Evolutionary conservation across 805 yeast species (phyloP), one percentile per base, ranked within the genome.

Genomic region (Candida boidinii): DNA sequence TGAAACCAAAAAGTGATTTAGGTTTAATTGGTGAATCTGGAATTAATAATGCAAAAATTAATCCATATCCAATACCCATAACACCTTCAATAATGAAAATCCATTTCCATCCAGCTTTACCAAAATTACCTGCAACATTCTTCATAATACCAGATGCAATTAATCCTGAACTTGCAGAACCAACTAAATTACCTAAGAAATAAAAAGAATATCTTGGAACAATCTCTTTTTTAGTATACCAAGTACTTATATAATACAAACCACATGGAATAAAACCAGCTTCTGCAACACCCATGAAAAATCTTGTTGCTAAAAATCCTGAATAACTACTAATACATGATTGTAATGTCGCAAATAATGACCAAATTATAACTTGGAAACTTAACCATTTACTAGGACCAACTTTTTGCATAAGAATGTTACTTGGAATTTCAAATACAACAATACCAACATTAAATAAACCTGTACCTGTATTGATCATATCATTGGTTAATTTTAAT

Each of bases 91-190:
- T 57, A 36, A 72, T 60, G 46, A 62, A 73, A 25, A 73, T 54
- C 68, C 73, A 72, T 36, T 71, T 53, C 73, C 73, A 69, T 18
- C 73, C 70, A 10, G 51, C 61, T 16, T 61, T 46, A 5, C 70
- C 70, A 7, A 79, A 71, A 9, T 64, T 62, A 2, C 80, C 80
- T 29, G 51, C 48, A 8, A 45, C 54, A 16, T 76, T 79, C 29
- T 62, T 56, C 39, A 77, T 45, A 28, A 50, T 42, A 19, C 59
- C 43, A 38, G 56, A 68, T 20, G 73, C 64, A 7, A 75, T 69
- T 19, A 76, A 70, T 39, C 75, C 76, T 22, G 77, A 54, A 37
- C 73, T 65, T 25, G 81, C 80, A 4, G 23, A 11, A 20, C 23
- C 23, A 20, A 20, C 11, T 8, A 11, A 20, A 8, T 8, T 20